phyloP scores from a whole-genome alignment of 495 filamentous ascomycete species.

The Astrocystis sublimbata region DNA sequence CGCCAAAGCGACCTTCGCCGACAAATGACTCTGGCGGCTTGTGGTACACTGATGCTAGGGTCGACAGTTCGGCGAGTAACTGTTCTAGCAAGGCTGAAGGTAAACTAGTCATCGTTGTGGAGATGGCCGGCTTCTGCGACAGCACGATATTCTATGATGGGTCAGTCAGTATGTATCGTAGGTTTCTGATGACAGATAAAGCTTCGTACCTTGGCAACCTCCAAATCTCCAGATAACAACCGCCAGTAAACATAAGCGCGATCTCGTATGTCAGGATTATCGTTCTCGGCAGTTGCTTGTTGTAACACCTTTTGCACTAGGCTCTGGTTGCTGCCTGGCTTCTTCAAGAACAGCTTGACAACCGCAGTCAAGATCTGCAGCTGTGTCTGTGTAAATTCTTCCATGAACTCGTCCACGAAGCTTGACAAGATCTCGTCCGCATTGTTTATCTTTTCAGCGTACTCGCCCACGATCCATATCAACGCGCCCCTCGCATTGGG shows the following conservation, averaged over 20 bases:
- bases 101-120: constrained; percentile 86
- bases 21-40: constrained; percentile 96
- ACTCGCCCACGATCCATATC: constrained; percentile 99
- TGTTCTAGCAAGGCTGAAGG: constrained; percentile 81
- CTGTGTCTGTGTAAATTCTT: constrained; percentile 93
- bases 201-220: constrained; percentile 70
- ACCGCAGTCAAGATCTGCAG: constrained; percentile 94
- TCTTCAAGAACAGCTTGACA: constrained; percentile 96
- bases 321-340: constrained; percentile 81
- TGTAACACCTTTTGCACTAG: constrained; percentile 93
- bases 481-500: constrained; percentile 87
- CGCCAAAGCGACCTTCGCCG: constrained; percentile 89
- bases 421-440: constrained; percentile 84
- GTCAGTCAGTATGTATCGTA: constrained; percentile 22
- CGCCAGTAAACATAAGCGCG: constrained; percentile 99
- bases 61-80: constrained; percentile 87
- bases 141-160: constrained; percentile 84
- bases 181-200: neutral
- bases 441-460: constrained; percentile 98
- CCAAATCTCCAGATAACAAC: constrained; percentile 86
- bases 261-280: constrained; percentile 96
- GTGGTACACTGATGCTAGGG: constrained; percentile 97
- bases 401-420: constrained; percentile 89
- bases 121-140: constrained; percentile 90
- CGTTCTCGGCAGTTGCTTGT: constrained; percentile 86